phyloP scores from a whole-genome alignment of 331 rosid species.

The Rosa hybrid region DNA sequence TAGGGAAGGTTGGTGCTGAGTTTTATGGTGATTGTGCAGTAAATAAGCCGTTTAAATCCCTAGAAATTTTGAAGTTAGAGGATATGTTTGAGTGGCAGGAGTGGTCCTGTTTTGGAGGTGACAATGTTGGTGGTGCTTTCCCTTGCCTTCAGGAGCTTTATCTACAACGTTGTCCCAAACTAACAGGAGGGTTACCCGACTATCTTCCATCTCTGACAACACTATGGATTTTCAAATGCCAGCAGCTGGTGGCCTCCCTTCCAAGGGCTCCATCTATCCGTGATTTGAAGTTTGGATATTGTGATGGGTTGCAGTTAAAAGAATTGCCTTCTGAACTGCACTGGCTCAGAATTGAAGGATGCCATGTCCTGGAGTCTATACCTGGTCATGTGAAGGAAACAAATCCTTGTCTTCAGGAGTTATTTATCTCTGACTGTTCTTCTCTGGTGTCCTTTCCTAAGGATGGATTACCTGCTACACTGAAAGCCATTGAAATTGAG shows the following conservation, averaged over 20 bases:
- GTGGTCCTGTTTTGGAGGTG: neutral
- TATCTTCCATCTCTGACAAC: slow-evolving; percentile 29
- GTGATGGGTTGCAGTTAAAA: neutral
- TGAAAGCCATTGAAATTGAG: neutral
- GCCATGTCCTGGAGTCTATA: neutral
- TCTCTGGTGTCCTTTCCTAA: neutral
- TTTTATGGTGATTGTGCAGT: neutral
- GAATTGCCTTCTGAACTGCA: neutral
- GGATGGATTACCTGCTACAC: neutral
- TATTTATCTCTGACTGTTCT: neutral
- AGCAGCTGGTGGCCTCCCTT: slow-evolving; percentile 9
- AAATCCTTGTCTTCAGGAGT: neutral
- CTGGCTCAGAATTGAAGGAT: neutral
- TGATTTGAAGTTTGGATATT: neutral
- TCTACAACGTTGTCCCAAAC: neutral
- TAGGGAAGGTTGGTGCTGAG: neutral
- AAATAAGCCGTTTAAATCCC: slow-evolving; percentile 8
- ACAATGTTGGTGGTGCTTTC: neutral
- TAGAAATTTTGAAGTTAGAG: neutral
- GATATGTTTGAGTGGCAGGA: slow-evolving; percentile 9
- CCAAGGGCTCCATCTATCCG: neutral
- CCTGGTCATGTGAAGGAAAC: neutral
- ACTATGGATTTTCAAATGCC: slow-evolving; percentile 3
- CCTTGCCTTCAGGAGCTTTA: neutral
- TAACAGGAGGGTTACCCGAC: neutral